These are phyloP conservation scores for Malus orientalis DNA, from an alignment of 306 rosid genomes.

Conservation along the genomic window DNA sequence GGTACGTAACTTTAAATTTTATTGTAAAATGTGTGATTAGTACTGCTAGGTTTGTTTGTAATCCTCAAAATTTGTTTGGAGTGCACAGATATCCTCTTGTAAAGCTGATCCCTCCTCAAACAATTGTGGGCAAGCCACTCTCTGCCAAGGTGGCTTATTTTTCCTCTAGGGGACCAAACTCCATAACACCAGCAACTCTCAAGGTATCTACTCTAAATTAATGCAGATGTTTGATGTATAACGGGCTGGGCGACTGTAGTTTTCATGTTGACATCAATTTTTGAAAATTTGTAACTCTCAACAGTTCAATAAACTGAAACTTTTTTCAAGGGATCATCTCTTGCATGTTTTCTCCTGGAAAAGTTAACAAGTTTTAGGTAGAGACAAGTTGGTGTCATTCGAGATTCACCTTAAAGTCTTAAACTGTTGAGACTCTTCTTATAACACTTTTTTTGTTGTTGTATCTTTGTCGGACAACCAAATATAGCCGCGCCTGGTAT, in stretches of 20 bases:
- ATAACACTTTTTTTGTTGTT: neutral
- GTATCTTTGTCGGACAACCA: slow-evolving; percentile 23
- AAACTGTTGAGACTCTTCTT: neutral
- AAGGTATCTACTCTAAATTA: slow-evolving; percentile 17
- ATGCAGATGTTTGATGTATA: neutral
- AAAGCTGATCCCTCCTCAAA: slow-evolving; percentile 27
- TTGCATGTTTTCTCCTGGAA: neutral
- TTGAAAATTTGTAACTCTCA: too few species aligned
- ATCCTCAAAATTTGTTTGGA: neutral
- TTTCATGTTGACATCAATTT: too few species aligned
- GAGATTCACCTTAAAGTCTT: neutral
- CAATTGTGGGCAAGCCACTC: slow-evolving; percentile 33
- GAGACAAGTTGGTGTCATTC: neutral
- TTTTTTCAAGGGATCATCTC: neutral
- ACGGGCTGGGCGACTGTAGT: too few species aligned
- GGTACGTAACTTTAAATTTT: neutral
- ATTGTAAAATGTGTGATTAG: too few species aligned
- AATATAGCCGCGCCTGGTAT: slow-evolving; percentile 51
- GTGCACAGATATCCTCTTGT: slow-evolving; percentile 24
- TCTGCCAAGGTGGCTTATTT: slow-evolving; percentile 33
- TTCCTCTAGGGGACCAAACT: slow-evolving; percentile 39
- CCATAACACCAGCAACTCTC: slow-evolving; percentile 30
- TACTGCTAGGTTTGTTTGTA: neutral
- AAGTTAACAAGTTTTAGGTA: neutral
- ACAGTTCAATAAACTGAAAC: neutral